phyloP scores from a whole-genome alignment of 371 early-diverging fungal species.

The Apophysomyces sp. region DNA sequence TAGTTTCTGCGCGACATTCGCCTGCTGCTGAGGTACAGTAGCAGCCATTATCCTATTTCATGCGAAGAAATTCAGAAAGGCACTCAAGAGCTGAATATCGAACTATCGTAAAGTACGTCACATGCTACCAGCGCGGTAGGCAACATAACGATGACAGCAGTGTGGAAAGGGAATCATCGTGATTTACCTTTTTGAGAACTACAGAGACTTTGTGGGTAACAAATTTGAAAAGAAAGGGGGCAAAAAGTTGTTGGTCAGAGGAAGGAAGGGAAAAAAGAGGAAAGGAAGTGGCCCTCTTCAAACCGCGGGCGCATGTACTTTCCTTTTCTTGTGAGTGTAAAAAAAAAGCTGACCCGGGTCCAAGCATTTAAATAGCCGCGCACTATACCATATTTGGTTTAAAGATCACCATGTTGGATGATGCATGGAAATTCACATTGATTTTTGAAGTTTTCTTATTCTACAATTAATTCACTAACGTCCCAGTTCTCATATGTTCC shows the following conservation, averaged over 20 bases:
- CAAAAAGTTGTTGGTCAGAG: background rate
- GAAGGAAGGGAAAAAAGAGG: background rate
- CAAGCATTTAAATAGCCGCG: conserved; percentile 2
- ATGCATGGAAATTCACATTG: conserved; percentile 3
- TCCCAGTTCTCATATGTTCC: conserved; percentile 98
- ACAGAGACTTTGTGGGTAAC: background rate
- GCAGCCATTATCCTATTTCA: conserved; percentile 20
- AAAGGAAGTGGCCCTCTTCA: background rate
- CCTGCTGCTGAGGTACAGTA: conserved; percentile 15
- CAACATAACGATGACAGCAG: background rate
- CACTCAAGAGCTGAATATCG: background rate
- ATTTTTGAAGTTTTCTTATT: conserved; percentile 23
- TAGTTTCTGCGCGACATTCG: conserved; percentile 55
- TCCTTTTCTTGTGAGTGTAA: background rate
- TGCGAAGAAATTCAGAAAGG: background rate
- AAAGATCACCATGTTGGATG: background rate
- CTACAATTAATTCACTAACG: conserved; percentile 88
- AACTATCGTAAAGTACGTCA: background rate
- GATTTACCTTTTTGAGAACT: background rate
- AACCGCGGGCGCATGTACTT: background rate
- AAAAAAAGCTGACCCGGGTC: background rate
- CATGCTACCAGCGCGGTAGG: background rate
- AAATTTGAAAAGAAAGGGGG: background rate
- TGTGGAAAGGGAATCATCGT: no score
- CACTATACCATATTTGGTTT: conserved; percentile 1